Percentiles rank a stretch among this genome's conserved stretches.
These are phyloP conservation scores for Fusarium setosum DNA, from an alignment of 2,329 filamentous ascomycete genomes.

Conservation along the genomic window DNA sequence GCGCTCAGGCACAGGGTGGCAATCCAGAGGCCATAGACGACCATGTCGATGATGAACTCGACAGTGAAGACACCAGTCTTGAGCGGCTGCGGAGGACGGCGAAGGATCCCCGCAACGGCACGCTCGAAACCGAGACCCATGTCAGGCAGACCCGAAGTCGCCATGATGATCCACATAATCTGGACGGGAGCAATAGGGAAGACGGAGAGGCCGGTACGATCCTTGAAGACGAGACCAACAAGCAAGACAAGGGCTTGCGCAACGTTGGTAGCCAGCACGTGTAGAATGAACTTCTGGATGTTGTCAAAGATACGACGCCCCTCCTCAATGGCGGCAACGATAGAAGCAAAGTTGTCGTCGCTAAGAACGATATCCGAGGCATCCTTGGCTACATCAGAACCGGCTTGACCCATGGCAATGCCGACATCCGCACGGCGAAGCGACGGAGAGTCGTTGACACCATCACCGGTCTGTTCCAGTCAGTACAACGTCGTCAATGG, in stretches of 20 bases:
- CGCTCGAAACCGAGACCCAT: conserved; percentile 82
- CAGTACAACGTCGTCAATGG: background rate
- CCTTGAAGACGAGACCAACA: conserved; percentile 79
- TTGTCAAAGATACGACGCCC: conserved; percentile 80
- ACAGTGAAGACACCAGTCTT: conserved; percentile 72
- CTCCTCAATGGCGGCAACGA: conserved; percentile 77
- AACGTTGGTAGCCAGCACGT: conserved; percentile 77
- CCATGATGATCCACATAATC: conserved; percentile 86
- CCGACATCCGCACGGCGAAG: conserved; percentile 77
- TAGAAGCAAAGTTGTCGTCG: conserved; percentile 80
- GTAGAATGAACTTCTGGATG: conserved; percentile 80
- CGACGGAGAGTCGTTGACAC: conserved; percentile 79
- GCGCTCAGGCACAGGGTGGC: conserved; percentile 70
- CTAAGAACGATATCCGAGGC: conserved; percentile 76
- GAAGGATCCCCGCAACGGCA: conserved; percentile 76
- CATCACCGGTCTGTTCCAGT: conserved; percentile 69
- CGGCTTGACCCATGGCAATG: conserved; percentile 73
- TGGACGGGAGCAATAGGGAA: conserved; percentile 81
- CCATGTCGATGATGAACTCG: conserved; percentile 75
- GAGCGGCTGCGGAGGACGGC: conserved; percentile 73
- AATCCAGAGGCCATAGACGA: conserved; percentile 77
- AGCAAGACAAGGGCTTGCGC: conserved; percentile 77
- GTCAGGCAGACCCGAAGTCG: conserved; percentile 79
- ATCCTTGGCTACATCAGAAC: conserved; percentile 73
- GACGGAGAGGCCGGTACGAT: conserved; percentile 71